Conservation (phyloP, 139 green algal genomes). For the Yamagishiella unicocca region DNA sequence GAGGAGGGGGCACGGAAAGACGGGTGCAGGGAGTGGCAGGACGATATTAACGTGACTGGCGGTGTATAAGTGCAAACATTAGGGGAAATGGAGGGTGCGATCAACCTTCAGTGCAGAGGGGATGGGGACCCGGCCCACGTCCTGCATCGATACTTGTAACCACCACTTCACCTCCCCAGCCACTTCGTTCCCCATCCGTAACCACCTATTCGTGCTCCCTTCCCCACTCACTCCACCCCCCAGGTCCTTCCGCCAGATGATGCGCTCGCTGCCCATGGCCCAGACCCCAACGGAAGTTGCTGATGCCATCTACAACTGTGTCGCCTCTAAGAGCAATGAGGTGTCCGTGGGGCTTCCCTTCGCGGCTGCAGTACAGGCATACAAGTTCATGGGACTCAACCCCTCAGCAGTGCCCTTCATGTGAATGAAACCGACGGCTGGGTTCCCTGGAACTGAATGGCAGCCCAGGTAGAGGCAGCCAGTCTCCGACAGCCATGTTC, state of each 20-base stretch:
- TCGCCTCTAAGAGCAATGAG: slow-evolving; percentile 49
- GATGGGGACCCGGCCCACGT: too few relatives aligned
- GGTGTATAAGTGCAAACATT: too few relatives aligned
- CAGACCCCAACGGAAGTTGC: slow-evolving; percentile 66
- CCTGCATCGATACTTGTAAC: too few relatives aligned
- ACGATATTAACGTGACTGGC: too few relatives aligned
- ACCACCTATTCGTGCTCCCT: neutral
- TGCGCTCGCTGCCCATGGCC: slow-evolving; percentile 54
- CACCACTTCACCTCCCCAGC: too few relatives aligned
- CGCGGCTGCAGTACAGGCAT: slow-evolving; percentile 43
- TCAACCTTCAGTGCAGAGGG: too few relatives aligned
- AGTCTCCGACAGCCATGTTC: too few relatives aligned
- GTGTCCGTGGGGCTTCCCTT: slow-evolving; percentile 61
- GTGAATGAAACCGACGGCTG: neutral
- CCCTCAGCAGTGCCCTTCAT: slow-evolving; percentile 49
- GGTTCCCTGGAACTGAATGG: neutral
- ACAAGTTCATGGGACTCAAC: slow-evolving; percentile 56
- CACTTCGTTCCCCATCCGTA: neutral
- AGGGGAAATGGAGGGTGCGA: too few relatives aligned
- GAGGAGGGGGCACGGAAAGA: neutral
- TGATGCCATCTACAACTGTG: slow-evolving; percentile 50
- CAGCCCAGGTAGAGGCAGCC: too few relatives aligned
- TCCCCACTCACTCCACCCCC: neutral
- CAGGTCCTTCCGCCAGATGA: slow-evolving; percentile 42
- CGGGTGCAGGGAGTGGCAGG: neutral